Percentiles rank a stretch among this genome's conserved stretches.
phyloP scores from a whole-genome alignment of 305 asterid species.

The Euphrasia arctica region DNA sequence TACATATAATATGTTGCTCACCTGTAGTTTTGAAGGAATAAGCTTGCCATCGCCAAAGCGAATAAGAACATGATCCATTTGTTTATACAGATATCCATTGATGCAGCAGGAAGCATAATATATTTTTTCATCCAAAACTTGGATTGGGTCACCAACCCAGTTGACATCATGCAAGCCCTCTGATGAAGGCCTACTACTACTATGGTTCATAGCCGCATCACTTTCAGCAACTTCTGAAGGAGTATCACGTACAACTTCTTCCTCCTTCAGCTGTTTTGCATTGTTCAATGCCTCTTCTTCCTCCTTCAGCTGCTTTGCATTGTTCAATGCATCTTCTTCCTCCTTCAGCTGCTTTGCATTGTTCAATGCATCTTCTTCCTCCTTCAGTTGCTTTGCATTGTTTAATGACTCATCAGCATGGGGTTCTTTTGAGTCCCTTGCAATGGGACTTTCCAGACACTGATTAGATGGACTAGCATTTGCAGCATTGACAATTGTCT shows the following conservation, averaged over 20 bases:
- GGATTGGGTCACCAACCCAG: slow-evolving; percentile 66
- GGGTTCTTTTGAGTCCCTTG: slow-evolving; percentile 37
- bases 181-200: slow-evolving; percentile 33
- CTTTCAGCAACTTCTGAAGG: slow-evolving; percentile 39
- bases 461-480: slow-evolving; percentile 39
- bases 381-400: slow-evolving; percentile 35
- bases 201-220: slow-evolving; percentile 34
- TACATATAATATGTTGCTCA: slow-evolving; percentile 36
- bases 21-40: slow-evolving; percentile 86
- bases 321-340: slow-evolving; percentile 30
- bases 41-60: slow-evolving; percentile 48
- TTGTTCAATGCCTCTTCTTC: slow-evolving; percentile 30
- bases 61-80: slow-evolving; percentile 60
- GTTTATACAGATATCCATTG: slow-evolving; percentile 60
- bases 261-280: slow-evolving; percentile 37
- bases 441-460: slow-evolving; percentile 35
- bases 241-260: slow-evolving; percentile 36
- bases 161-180: slow-evolving; percentile 44
- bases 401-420: slow-evolving; percentile 36
- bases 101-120: slow-evolving; percentile 65
- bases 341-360: slow-evolving; percentile 36
- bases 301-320: slow-evolving; percentile 35
- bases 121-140: slow-evolving; percentile 55
- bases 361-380: slow-evolving; percentile 31
- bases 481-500: slow-evolving; percentile 25